Conservation (phyloP, 768 basidiomycete species). For the Mycena epipterygia region DNA sequence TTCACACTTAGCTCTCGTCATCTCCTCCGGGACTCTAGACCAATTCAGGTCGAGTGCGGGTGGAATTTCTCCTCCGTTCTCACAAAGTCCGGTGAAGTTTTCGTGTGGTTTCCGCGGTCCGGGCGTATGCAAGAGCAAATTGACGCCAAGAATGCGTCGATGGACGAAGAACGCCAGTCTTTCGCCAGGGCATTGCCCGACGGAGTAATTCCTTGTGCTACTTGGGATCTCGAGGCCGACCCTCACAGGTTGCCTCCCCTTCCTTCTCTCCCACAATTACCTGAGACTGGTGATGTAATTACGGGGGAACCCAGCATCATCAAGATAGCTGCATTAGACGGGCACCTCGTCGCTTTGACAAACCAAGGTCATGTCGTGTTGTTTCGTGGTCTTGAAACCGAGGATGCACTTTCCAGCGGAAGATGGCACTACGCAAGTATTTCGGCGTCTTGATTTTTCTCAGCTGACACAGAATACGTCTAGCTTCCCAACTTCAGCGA, state of each 20-base stretch:
- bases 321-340: conserved; percentile 85
- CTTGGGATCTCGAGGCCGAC: conserved; percentile 69
- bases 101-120: conserved; percentile 80
- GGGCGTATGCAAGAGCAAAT: conserved; percentile 57
- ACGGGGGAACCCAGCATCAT: conserved; percentile 64
- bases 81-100: conserved; percentile 77
- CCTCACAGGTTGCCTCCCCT: conserved; percentile 73
- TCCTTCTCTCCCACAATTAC: conserved; percentile 70
- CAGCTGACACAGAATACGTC: conserved; percentile 10
- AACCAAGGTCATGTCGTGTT: conserved; percentile 84
- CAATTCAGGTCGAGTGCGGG: conserved; percentile 80
- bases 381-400: conserved; percentile 62
- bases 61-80: conserved; percentile 86
- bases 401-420: conserved; percentile 53
- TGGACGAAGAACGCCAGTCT: conserved; percentile 60
- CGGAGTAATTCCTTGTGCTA: conserved; percentile 68
- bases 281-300: conserved; percentile 43
- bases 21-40: conserved; percentile 51
- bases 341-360: conserved; percentile 83
- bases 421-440: conserved; percentile 80
- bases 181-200: conserved; percentile 51
- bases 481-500: conserved; percentile 86
- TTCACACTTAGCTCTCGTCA: conserved; percentile 70
- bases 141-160: conserved; percentile 53
- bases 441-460: background rate